Percentiles rank a stretch among this genome's conserved stretches.
These are phyloP conservation scores for Candida orba DNA, from an alignment of 805 yeast genomes.

Conservation along the genomic window DNA sequence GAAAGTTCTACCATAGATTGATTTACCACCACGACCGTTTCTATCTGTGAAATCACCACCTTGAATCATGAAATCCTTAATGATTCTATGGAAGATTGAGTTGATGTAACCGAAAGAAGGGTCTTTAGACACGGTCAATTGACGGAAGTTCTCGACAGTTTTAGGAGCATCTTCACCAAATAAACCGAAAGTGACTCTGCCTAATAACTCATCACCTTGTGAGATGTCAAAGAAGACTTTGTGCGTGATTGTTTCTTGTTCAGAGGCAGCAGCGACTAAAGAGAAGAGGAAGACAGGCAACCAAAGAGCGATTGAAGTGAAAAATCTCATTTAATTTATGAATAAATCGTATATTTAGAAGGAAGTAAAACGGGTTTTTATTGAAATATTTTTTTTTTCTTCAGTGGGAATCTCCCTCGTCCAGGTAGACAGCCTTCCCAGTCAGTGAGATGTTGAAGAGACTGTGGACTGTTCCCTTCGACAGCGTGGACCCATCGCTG, in stretches of 20 bases:
- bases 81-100: constrained; percentile 67
- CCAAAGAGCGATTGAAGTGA: constrained; percentile 4
- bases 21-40: constrained; percentile 91
- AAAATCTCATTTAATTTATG: constrained; percentile 2
- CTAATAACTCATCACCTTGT: constrained; percentile 71
- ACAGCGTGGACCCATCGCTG: neutral
- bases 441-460: constrained; percentile 20
- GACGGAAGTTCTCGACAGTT: constrained; percentile 84
- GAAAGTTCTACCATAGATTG: constrained; percentile 68
- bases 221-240: constrained; percentile 81
- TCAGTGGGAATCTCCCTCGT: constrained; percentile 4
- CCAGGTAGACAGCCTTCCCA: constrained; percentile 15
- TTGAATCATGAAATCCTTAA: constrained; percentile 89
- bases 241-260: constrained; percentile 44
- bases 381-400: neutral
- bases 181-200: constrained; percentile 80
- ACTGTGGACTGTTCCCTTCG: constrained; percentile 20
- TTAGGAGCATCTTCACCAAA: constrained; percentile 83
- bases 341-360: no score
- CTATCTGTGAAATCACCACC: constrained; percentile 86
- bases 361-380: neutral
- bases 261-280: constrained; percentile 8
- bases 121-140: constrained; percentile 70
- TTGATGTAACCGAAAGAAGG: constrained; percentile 54
- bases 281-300: constrained; percentile 1